Evolutionary conservation across 768 basidiomycete species (phyloP).

Genomic region (Boletus eberwhitei): DNA sequence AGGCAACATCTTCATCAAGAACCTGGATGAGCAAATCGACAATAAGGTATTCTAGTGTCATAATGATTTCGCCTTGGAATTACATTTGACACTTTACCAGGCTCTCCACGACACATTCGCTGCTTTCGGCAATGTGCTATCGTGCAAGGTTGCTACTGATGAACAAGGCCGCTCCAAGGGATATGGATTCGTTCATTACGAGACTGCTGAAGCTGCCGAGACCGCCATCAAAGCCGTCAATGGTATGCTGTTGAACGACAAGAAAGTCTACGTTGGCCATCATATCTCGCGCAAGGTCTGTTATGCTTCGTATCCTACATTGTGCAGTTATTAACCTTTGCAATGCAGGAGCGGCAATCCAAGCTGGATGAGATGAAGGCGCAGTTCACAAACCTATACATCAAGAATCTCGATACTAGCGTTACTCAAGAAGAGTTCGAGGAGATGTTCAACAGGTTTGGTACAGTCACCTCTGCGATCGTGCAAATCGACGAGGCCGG

Average conservation of each 20-base stretch:
- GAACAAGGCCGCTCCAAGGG: conserved; percentile 95
- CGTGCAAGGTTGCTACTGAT: conserved; percentile 98
- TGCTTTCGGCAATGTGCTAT: conserved; percentile 97
- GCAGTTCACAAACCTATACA: conserved; percentile 96
- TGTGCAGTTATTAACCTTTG: not conserved
- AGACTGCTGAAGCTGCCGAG: conserved; percentile 94
- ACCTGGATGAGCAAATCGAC: conserved; percentile 94
- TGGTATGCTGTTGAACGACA: conserved; percentile 99
- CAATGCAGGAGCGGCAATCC: conserved; percentile 83
- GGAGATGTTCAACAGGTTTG: conserved; percentile 72
- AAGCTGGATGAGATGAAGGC: conserved; percentile 97
- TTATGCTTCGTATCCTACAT: not conserved
- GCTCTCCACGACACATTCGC: conserved; percentile 99
- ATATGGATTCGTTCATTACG: conserved; percentile 99
- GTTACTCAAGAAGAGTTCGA: conserved; percentile 84
- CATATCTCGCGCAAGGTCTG: conserved; percentile 93
- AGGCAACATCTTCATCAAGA: conserved; percentile 99
- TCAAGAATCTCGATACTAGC: conserved; percentile 93
- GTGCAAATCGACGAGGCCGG: conserved; percentile 82
- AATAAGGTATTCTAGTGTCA: conserved; percentile 65
- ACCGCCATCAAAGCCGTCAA: conserved; percentile 98
- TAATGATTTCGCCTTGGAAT: not conserved
- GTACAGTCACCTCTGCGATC: conserved; percentile 85
- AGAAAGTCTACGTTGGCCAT: conserved; percentile 97
- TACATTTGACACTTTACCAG: conserved; percentile 36